Base-by-base conservation (phyloP, 129 eudicot genomes). In the Ambrosia artemisiifolia region DNA sequence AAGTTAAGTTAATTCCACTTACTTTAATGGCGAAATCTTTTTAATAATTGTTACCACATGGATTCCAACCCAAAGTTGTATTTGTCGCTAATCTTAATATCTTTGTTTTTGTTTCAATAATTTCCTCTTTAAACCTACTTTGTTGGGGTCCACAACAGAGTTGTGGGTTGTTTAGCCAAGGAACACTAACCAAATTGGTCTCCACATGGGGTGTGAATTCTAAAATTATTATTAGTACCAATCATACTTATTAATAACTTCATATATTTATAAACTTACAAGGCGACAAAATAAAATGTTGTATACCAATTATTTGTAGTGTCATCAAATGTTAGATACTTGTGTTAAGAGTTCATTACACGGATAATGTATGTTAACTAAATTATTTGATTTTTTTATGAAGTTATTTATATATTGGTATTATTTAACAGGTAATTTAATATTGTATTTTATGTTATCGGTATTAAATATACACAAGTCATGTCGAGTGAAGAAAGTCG, bases 201-300 rank as follows among this genome's bases (percentile, higher is more conserved):
- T 86, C 96, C 92, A 86, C 92, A 81, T 89, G 92, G 89, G 78
- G 78, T 76, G 46, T 69, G 81, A 72, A 59, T 75, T 73, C 44
- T 51, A 79, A 43, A 66, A 42, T 67, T 60, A 66, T 79, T 72
- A 62, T 9, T 9, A 65, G 54, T 66, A 54, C 72, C 72, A 78
- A 80, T 49, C 35, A 68, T 69, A 7, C 4, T 35, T 78, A 33
- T 33, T 35, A 7, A 46, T 67, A 67, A 2, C 43, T 33, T 55
- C 20, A 3, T 40, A 16, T 71, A 20, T 71, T 40, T 71, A 56
- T 71, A 56, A 38, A 20, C 35, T 36, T 56, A 57, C 18, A 18
- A 11, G 11, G 11, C 19, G 56, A 48, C 46, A 38, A 65, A 36
- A 65, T 65, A 11, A 18, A 24, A 57, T 57, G 6, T 54, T 57